Conservation (phyloP, 208 protist species). For the Crithidia expoeki region DNA sequence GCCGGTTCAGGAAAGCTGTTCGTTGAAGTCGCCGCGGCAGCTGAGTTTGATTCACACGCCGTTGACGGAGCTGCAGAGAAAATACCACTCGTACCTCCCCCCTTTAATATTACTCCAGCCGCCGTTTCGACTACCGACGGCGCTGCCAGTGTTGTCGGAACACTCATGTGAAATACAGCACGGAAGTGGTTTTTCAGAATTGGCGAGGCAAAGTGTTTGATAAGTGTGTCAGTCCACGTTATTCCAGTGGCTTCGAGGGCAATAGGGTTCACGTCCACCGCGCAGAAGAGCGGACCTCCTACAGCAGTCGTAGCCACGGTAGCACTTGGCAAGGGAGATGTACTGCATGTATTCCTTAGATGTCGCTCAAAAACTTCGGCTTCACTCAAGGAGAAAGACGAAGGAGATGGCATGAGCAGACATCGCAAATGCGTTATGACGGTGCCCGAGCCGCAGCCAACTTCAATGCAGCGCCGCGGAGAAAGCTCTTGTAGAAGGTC, state of each 20-base stretch:
- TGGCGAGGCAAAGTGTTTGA: conserved; percentile 27
- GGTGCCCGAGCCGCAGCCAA: conserved; percentile 86
- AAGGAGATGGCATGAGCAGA: conserved; percentile 26
- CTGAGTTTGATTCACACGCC: not conserved
- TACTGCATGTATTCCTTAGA: not conserved
- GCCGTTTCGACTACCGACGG: not conserved
- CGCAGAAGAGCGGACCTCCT: conserved; percentile 43
- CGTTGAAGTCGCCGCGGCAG: no score
- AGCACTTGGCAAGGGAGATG: not conserved
- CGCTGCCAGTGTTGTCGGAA: conserved; percentile 15
- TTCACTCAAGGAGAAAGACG: not conserved
- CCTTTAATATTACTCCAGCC: not conserved
- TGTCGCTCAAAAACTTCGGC: not conserved
- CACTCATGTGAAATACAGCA: not conserved
- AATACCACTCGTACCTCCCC: not conserved
- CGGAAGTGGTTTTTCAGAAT: conserved; percentile 8
- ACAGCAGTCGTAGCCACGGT: not conserved
- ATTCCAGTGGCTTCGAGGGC: conserved; percentile 73
- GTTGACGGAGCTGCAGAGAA: not conserved
- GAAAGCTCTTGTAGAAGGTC: conserved; percentile 37
- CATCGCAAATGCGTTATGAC: conserved; percentile 79
- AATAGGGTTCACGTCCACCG: conserved; percentile 83
- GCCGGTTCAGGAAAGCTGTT: not conserved
- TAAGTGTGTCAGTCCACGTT: conserved; percentile 74
- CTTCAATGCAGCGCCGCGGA: conserved; percentile 69